Percentiles rank a stretch among this genome's conserved stretches.
These are phyloP conservation scores for Conringia planisiliqua DNA, from an alignment of 345 rosid genomes.

Conservation along the genomic window DNA sequence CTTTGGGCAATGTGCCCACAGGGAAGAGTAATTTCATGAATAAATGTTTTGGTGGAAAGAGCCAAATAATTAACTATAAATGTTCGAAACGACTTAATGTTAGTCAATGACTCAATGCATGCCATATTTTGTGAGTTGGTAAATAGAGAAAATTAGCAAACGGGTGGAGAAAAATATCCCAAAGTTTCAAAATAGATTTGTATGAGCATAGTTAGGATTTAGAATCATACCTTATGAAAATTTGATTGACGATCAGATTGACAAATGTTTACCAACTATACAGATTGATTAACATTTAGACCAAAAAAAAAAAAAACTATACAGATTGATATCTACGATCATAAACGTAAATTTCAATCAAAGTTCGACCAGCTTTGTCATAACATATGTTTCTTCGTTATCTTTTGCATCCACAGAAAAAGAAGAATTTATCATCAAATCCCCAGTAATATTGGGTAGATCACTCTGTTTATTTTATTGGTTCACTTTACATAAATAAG, in stretches of 20 bases:
- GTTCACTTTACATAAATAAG: not conserved
- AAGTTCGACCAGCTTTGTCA: not conserved
- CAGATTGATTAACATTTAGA: no score
- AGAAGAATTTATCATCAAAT: not conserved
- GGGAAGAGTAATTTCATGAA: not conserved
- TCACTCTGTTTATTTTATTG: not conserved
- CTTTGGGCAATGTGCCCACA: conserved; percentile 29
- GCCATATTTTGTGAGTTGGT: not conserved
- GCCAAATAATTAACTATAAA: not conserved
- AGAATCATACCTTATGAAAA: not conserved
- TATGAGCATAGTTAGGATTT: not conserved
- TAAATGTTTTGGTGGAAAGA: not conserved
- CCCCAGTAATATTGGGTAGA: not conserved
- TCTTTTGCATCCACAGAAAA: not conserved
- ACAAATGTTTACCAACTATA: not conserved
- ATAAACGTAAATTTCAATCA: not conserved
- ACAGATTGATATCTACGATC: not conserved
- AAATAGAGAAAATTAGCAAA: not conserved
- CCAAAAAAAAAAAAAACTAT: no score
- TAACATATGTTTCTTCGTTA: not conserved
- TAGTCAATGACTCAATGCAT: not conserved
- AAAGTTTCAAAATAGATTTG: not conserved
- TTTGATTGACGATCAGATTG: not conserved
- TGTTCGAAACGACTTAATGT: no score
- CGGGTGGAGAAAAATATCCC: not conserved